Conservation (phyloP, 2,329 filamentous ascomycete species). For the Aureobasidium namibiae region DNA sequence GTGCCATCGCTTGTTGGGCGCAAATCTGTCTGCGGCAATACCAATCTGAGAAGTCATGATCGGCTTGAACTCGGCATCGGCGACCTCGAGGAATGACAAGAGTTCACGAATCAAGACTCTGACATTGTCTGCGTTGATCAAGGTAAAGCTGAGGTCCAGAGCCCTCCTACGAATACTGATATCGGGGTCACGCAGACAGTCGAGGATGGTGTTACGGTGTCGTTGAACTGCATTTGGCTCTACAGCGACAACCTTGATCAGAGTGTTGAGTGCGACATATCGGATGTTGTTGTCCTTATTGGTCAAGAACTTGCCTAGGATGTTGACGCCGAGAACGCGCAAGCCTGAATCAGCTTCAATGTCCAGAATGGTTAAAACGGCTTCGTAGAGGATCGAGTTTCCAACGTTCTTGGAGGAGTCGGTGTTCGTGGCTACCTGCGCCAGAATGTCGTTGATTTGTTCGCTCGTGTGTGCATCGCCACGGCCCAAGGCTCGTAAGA, state of each 20-base stretch:
- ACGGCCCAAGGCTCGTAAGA: slow-evolving; percentile 77
- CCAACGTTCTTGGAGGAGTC: slow-evolving; percentile 98
- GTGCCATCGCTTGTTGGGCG: slow-evolving; percentile 97
- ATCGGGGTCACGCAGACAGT: slow-evolving; percentile 92
- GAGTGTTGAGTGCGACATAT: slow-evolving; percentile 92
- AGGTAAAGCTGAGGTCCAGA: slow-evolving; percentile 93
- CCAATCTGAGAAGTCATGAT: slow-evolving; percentile 98
- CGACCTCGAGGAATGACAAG: slow-evolving; percentile 89
- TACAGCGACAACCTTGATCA: slow-evolving; percentile 96
- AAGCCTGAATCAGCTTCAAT: slow-evolving; percentile 96
- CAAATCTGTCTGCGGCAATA: slow-evolving; percentile 89
- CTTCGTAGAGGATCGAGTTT: slow-evolving; percentile 96
- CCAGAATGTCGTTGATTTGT: slow-evolving; percentile 96
- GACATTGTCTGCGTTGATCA: slow-evolving; percentile 96
- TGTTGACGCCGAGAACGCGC: slow-evolving; percentile 92
- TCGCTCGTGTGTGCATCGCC: slow-evolving; percentile 85
- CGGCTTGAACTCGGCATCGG: slow-evolving; percentile 97
- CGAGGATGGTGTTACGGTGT: slow-evolving; percentile 93
- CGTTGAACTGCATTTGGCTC: slow-evolving; percentile 96
- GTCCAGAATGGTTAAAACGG: slow-evolving; percentile 91
- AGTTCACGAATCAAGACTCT: slow-evolving; percentile 88
- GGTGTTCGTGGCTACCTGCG: slow-evolving; percentile 87
- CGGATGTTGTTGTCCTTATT: slow-evolving; percentile 99
- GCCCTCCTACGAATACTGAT: slow-evolving; percentile 94
- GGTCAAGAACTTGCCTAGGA: slow-evolving; percentile 94